phyloP scores from a whole-genome alignment of 805 yeast genomes.

The Wickerhamomyces hampshirensis region DNA sequence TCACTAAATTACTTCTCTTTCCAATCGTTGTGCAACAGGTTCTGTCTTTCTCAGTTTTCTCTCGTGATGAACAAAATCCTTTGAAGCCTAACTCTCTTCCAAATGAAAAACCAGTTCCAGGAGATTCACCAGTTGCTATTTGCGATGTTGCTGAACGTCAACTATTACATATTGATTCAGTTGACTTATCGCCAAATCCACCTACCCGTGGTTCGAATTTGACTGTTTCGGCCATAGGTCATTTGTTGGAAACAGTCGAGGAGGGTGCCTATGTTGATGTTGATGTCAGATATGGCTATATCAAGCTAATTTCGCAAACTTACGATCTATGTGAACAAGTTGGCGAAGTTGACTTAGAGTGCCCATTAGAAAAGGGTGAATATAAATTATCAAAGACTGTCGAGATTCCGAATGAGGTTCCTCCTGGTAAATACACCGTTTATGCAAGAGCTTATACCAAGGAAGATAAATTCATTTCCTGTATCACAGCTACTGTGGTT shows the following conservation, averaged over 20 bases:
- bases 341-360: conserved; percentile 74
- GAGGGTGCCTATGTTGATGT: conserved; percentile 95
- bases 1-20: conserved; percentile 2
- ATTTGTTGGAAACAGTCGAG: conserved; percentile 45
- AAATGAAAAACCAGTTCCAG: conserved; percentile 70
- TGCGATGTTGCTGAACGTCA: conserved; percentile 70
- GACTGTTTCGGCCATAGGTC: conserved; percentile 74
- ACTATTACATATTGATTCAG: conserved; percentile 52
- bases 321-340: conserved; percentile 89
- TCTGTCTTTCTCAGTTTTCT: conserved; percentile 16
- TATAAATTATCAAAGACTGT: conserved; percentile 66
- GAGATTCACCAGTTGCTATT: conserved; percentile 76
- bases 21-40: conserved; percentile 1
- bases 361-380: conserved; percentile 74
- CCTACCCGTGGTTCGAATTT: conserved; percentile 83
- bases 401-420: conserved; percentile 85
- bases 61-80: conserved; percentile 16
- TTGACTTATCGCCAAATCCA: conserved; percentile 77
- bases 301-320: conserved; percentile 82
- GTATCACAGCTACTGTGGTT: conserved; percentile 69
- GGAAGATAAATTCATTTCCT: conserved; percentile 77
- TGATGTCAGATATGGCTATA: conserved; percentile 88
- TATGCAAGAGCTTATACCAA: conserved; percentile 85
- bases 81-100: conserved; percentile 25
- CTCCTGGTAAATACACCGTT: conserved; percentile 90